Evolutionary conservation across 2,329 filamentous ascomycete genomes (phyloP).

Genomic region (Canariomyces notabilis): DNA sequence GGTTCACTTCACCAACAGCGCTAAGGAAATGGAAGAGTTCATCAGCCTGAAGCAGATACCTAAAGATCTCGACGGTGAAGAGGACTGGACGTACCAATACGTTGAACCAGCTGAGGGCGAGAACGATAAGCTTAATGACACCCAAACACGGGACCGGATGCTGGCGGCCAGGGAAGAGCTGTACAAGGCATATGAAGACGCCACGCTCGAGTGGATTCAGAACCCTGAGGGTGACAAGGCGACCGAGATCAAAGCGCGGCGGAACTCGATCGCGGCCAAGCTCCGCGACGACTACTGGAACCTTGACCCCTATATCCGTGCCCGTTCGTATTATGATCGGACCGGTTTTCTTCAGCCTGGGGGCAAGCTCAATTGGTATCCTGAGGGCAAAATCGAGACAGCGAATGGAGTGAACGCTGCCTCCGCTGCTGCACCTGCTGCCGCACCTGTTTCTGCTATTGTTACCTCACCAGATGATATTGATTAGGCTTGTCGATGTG

Average conservation of each 20-base stretch:
- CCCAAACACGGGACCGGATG: constrained; percentile 57
- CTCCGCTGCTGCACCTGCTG: constrained; percentile 9
- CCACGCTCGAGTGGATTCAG: constrained; percentile 70
- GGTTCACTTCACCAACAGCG: constrained; percentile 84
- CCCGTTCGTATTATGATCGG: constrained; percentile 80
- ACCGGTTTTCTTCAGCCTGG: constrained; percentile 62
- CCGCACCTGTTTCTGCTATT: not conserved
- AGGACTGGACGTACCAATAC: constrained; percentile 80
- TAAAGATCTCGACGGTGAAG: constrained; percentile 79
- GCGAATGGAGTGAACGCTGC: constrained; percentile 16
- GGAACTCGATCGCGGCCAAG: constrained; percentile 56
- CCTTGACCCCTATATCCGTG: constrained; percentile 80
- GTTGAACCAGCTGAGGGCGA: constrained; percentile 70
- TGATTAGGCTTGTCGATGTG: constrained; percentile 29
- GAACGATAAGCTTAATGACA: constrained; percentile 68
- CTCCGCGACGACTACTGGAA: constrained; percentile 79
- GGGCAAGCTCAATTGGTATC: constrained; percentile 69
- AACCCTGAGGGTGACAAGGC: constrained; percentile 43
- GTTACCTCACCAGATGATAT: constrained; percentile 41
- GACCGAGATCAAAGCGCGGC: constrained; percentile 48
- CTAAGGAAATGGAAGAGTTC: constrained; percentile 72
- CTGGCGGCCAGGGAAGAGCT: constrained; percentile 58
- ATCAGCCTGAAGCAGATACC: constrained; percentile 67
- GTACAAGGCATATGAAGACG: constrained; percentile 68
- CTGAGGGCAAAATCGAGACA: constrained; percentile 21